Evolutionary conservation across 2,329 filamentous ascomycete species (phyloP).

Genomic region (Ascocoryne sarcoides): DNA sequence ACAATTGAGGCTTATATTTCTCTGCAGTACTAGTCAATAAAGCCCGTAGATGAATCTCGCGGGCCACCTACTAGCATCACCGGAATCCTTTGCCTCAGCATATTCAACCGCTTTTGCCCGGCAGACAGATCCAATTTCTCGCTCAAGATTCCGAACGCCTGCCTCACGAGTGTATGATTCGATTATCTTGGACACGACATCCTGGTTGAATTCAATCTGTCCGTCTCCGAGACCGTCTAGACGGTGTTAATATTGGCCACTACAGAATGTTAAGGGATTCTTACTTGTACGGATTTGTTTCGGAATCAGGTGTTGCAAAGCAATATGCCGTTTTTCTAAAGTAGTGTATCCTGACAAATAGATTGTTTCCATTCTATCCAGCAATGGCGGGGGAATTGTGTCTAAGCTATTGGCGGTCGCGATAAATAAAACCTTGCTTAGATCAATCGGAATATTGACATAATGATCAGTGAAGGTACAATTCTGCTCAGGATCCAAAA

Average conservation of each 20-base stretch:
- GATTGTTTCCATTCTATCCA: slow-evolving; percentile 97
- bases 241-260: slow-evolving; percentile 13
- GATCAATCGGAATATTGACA: slow-evolving; percentile 86
- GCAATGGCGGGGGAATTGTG: slow-evolving; percentile 84
- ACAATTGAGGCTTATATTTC: slow-evolving; percentile 65
- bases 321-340: slow-evolving; percentile 93
- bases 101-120: slow-evolving; percentile 92
- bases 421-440: slow-evolving; percentile 95
- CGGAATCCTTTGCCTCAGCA: slow-evolving; percentile 76
- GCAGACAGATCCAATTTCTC: slow-evolving; percentile 90
- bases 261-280: slow-evolving; percentile 4
- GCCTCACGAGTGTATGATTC: slow-evolving; percentile 94
- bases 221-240: slow-evolving; percentile 63
- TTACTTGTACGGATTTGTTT: slow-evolving; percentile 78
- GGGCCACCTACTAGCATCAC: slow-evolving; percentile 31
- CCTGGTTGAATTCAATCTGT: slow-evolving; percentile 68
- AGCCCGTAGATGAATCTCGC: background rate
- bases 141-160: slow-evolving; percentile 90
- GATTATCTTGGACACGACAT: slow-evolving; percentile 90
- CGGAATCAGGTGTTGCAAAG: slow-evolving; percentile 83
- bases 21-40: slow-evolving; percentile 29
- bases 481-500: slow-evolving; percentile 95
- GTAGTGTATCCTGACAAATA: slow-evolving; percentile 92
- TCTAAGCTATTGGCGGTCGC: slow-evolving; percentile 93
- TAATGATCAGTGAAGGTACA: slow-evolving; percentile 94